phyloP scores from a whole-genome alignment of 2,329 filamentous ascomycete genomes.

The Parafenestella ontariensis region DNA sequence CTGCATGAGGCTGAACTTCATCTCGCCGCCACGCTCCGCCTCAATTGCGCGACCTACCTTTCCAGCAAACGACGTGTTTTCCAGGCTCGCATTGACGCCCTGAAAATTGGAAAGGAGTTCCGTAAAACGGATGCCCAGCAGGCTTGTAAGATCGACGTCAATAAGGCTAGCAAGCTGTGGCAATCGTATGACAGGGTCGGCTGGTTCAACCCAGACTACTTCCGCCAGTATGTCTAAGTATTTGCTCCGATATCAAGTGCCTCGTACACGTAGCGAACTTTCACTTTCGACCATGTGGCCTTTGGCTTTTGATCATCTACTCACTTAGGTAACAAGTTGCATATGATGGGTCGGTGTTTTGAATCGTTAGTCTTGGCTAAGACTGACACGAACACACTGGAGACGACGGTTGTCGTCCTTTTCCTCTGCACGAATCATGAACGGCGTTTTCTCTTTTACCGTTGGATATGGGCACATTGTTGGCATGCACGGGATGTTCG shows the following conservation, averaged over 20 bases:
- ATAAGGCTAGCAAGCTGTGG: slow-evolving; percentile 95
- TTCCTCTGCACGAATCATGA: slow-evolving; percentile 35
- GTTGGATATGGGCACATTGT: slow-evolving; percentile 14
- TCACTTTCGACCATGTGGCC: neutral
- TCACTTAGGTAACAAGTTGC: slow-evolving; percentile 31
- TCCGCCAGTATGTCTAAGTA: slow-evolving; percentile 53
- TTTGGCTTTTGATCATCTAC: neutral
- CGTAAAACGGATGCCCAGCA: slow-evolving; percentile 95
- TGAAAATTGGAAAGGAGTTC: slow-evolving; percentile 78
- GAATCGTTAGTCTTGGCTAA: slow-evolving; percentile 21
- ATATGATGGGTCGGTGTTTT: slow-evolving; percentile 26
- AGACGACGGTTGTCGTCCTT: slow-evolving; percentile 12
- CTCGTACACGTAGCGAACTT: neutral
- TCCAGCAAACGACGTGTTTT: slow-evolving; percentile 95
- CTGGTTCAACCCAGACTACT: slow-evolving; percentile 71
- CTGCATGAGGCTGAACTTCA: slow-evolving; percentile 80
- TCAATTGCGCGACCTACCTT: slow-evolving; percentile 87
- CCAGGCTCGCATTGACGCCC: slow-evolving; percentile 71
- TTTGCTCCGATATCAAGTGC: neutral
- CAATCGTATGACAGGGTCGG: slow-evolving; percentile 85
- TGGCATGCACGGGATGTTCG: slow-evolving; percentile 30
- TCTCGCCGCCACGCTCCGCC: slow-evolving; percentile 78
- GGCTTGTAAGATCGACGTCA: slow-evolving; percentile 97
- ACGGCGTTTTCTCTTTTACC: slow-evolving; percentile 30
- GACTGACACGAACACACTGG: slow-evolving; percentile 29